Percentiles rank a stretch among this genome's conserved stretches.
These are phyloP conservation scores for Pythium dissimile DNA, from an alignment of 352 stramenopile genomes.

Conservation along the genomic window DNA sequence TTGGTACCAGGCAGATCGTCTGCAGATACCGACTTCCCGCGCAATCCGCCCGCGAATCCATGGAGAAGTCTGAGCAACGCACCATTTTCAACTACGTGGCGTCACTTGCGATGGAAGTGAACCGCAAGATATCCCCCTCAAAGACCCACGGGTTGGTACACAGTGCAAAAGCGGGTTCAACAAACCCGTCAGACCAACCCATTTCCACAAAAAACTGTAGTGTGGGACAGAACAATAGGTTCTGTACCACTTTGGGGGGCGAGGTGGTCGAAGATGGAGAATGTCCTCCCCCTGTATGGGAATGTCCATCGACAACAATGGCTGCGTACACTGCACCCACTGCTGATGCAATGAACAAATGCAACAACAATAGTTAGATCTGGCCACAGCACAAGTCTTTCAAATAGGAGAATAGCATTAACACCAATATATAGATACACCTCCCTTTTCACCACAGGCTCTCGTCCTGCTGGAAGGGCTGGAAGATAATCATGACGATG, in stretches of 20 bases:
- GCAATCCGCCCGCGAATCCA: neutral
- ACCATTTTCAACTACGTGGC: conserved; percentile 30
- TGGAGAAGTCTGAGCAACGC: neutral
- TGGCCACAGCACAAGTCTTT: too few relatives aligned
- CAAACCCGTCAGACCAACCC: neutral
- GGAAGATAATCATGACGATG: conserved; percentile 68
- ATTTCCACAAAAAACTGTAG: neutral
- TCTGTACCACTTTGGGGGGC: neutral
- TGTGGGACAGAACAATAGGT: conserved; percentile 2
- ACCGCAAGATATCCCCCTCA: conserved; percentile 23
- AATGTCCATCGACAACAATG: too few relatives aligned
- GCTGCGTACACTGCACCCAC: too few relatives aligned
- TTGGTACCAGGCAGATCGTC: neutral
- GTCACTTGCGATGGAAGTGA: conserved; percentile 17
- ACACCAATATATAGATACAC: conserved; percentile 18
- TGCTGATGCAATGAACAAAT: too few relatives aligned
- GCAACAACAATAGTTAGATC: too few relatives aligned
- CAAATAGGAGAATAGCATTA: conserved; percentile 18
- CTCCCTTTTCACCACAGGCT: conserved; percentile 14
- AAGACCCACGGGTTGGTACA: neutral
- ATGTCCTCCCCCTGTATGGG: neutral
- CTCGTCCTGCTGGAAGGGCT: conserved; percentile 32
- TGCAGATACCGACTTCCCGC: neutral
- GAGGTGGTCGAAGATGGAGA: neutral
- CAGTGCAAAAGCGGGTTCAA: neutral